Evolutionary conservation across 75 land plant species (phyloP), one percentile per base, ranked within the genome.

Genomic region (Larix kaempferi): DNA sequence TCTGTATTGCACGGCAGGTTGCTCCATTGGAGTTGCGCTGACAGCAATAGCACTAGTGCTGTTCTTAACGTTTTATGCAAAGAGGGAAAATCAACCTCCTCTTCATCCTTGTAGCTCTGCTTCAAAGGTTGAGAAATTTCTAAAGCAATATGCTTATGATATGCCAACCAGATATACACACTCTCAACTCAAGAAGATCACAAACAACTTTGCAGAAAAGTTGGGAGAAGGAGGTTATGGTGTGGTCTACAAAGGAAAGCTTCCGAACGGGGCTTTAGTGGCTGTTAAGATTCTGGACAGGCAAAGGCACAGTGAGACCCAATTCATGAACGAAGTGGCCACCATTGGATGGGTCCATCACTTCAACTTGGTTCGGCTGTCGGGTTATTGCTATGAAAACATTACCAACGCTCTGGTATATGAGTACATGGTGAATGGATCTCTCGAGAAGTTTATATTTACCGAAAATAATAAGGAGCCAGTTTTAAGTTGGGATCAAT

Each of bases 361-460:
- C 57, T 59, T 76, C 29, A 78, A 82, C 57, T 23, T 85, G 71
- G 85, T 85, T 59, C 67, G 77, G 19, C 41, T 85, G 14, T 71
- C 79, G 26, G 84, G 84, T 3, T 85, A 78, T 60, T 82, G 78
- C 59, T 49, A 44, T 33, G 79, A 82, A 23, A 74, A 69, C 19
- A 17, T 22, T 6, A 41, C 69, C 58, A 74, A 78, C 23, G 57
- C 83, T 6, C 49, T 85, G 13, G 81, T 82, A 12, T 86, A 86
- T 56, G 87, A 86, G 55, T 86, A 65, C 77, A 86, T 86, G 87
- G 25, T 21, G 27, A 86, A 82, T 21, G 82, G 81, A 49, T 85
- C 86, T 8, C 81, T 85, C 14, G 86, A 78, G 57, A 82, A 84
- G 66, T 75, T 75, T 56, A 39, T 83, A 23, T 83, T 79, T 57